Base-by-base conservation (phyloP, 108 stramenopile species). In the Mediolabrus comicus region DNA sequence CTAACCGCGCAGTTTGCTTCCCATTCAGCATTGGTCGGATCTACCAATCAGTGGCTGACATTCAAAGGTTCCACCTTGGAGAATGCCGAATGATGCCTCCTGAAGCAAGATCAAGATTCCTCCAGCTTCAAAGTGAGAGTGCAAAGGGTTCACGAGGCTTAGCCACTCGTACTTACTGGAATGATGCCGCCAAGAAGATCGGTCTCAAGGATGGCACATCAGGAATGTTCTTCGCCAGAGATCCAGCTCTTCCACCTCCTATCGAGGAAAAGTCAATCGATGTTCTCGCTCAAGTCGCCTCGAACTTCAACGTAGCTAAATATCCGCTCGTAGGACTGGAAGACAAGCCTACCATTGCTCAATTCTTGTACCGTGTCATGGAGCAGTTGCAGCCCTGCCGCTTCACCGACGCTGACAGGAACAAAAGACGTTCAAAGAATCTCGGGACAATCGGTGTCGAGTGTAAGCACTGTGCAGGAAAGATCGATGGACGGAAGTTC, bases 1-100 rank as follows among this genome's bases (percentile, higher is more conserved):
- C 90, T 7, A 95, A 95, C 63, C 60, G 94, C 46, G 91, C 94
- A 2, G 94, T 91, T 12, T 95, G 94, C 65, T 95, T 95, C 58
- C 94, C 94, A 7, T 95, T 92, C 69, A 87, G 90, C 13, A 83
- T 95, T 39, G 78, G 72, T n/a, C 64, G 94, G 26, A 95, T 95
- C 69, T 95, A 95, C 58, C 94, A 95, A 72, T 86, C 87, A 5
- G 94, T 95, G 59, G 88, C 94, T 7, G 94, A 95, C 67, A 95
- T 95, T 52, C 94, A 95, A 53, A 79, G 94, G 30, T 95, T 92
- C 68, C 94, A 95, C 70, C 67, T 95, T 22, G 78, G 80, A 12
- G 94, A 92, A 64, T 95, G 94, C 64, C 84, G 87, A 54, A 83
- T 81, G 84, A 77, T 92, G 58, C 94, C 94, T 3, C 58, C 75